Evolutionary conservation across 1,284 basidiomycete genomes (phyloP).

Genomic region (Fomitopsis palustris): DNA sequence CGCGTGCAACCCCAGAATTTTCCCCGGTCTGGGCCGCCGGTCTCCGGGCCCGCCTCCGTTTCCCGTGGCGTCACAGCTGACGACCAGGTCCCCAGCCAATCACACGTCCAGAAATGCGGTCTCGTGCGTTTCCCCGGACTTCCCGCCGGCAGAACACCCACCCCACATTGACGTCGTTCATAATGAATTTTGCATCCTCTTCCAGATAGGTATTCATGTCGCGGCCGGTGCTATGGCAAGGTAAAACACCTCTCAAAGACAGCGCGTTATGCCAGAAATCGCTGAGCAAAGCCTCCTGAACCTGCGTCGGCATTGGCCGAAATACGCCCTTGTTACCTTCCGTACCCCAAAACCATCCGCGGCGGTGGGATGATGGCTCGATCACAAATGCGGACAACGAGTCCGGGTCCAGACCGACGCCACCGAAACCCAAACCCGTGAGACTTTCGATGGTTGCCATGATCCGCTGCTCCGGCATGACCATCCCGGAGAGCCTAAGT

Average conservation of each 20-base stretch:
- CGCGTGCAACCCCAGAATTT: neutral
- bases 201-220: neutral
- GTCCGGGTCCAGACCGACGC: neutral
- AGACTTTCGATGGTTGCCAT: neutral
- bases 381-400: neutral
- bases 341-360: constrained; percentile 3
- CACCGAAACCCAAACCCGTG: neutral
- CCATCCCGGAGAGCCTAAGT: neutral
- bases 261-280: neutral
- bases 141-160: neutral
- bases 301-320: neutral
- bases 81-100: neutral
- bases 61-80: neutral
- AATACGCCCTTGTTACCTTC: neutral
- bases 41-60: neutral
- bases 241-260: neutral
- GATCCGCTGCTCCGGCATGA: neutral
- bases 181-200: neutral
- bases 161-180: constrained; percentile 5
- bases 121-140: neutral
- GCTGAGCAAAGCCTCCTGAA: neutral
- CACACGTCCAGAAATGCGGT: neutral
- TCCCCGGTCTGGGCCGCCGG: neutral
- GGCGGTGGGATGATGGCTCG: neutral
- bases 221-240: neutral